Evolutionary conservation across 108 stramenopile species (phyloP).

Genomic region (Nitzschia sp.): DNA sequence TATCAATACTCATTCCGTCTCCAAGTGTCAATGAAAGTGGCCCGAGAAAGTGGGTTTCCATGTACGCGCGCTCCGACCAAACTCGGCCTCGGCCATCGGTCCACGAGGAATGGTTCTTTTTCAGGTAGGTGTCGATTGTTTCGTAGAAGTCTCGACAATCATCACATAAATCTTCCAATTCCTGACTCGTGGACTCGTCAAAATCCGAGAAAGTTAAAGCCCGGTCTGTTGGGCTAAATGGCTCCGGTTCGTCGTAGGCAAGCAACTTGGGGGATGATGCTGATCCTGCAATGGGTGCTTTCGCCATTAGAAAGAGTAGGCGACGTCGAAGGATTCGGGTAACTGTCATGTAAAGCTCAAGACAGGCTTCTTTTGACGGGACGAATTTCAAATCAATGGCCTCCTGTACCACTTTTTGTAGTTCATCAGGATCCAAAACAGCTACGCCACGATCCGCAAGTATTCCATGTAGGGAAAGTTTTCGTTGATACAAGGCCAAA

Average conservation of each 20-base stretch:
- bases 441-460: slow-evolving; percentile 38
- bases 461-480: slow-evolving; percentile 38
- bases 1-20: slow-evolving; percentile 5
- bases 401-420: slow-evolving; percentile 56
- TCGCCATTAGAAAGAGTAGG: slow-evolving; percentile 35
- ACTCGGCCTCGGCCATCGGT: slow-evolving; percentile 54
- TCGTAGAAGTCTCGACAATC: slow-evolving; percentile 83
- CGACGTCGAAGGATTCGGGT: slow-evolving; percentile 39
- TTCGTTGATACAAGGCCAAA: slow-evolving; percentile 40
- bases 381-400: slow-evolving; percentile 70
- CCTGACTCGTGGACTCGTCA: slow-evolving; percentile 48
- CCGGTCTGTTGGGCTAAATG: slow-evolving; percentile 14
- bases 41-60: slow-evolving; percentile 56
- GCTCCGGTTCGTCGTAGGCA: slow-evolving; percentile 39
- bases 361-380: slow-evolving; percentile 3
- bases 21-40: slow-evolving; percentile 42
- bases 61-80: slow-evolving; percentile 58
- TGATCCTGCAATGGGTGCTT: neutral
- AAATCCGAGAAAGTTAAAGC: slow-evolving; percentile 1
- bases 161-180: slow-evolving; percentile 71
- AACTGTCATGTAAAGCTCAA: slow-evolving; percentile 42
- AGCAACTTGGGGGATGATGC: neutral
- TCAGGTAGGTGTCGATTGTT: slow-evolving; percentile 59
- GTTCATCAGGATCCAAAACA: slow-evolving; percentile 71
- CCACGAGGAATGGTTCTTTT: slow-evolving; percentile 49